phyloP scores from a whole-genome alignment of 1,284 basidiomycete genomes.

The Thecaphora thlaspeos region DNA sequence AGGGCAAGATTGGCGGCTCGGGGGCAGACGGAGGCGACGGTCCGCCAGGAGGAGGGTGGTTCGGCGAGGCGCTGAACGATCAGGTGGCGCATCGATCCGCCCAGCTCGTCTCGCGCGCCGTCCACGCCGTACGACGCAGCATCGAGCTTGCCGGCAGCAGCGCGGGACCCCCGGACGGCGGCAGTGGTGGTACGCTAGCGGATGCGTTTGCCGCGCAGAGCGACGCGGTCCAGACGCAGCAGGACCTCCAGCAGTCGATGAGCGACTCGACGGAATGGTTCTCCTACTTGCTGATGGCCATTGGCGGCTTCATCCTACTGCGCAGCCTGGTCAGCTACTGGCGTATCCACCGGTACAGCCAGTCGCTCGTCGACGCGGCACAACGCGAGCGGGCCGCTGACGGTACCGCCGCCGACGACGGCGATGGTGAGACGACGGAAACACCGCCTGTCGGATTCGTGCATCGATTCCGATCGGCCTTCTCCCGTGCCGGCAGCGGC shows the following conservation, averaged over 20 bases:
- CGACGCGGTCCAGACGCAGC: constrained; percentile 59
- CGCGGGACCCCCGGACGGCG: constrained; percentile 2
- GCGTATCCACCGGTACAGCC: constrained; percentile 47
- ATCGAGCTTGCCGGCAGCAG: constrained; percentile 7
- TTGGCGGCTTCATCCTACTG: constrained; percentile 77
- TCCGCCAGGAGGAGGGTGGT: constrained; percentile 54
- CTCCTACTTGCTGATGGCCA: constrained; percentile 82
- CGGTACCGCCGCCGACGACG: constrained; percentile 5
- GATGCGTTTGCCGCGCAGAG: constrained; percentile 55
- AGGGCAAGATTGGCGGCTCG: constrained; percentile 47
- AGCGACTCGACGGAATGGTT: constrained; percentile 72
- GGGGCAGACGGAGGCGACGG: too few species aligned
- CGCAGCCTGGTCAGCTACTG: constrained; percentile 77
- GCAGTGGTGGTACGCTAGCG: constrained; percentile 29
- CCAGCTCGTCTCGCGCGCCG: not conserved
- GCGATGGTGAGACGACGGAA: not conserved
- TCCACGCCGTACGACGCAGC: not conserved
- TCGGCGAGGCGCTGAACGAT: constrained; percentile 22
- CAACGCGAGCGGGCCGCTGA: constrained; percentile 26
- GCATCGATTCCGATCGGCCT: constrained; percentile 17
- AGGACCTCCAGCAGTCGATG: constrained; percentile 57
- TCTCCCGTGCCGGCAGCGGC: constrained; percentile 6
- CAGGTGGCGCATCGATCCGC: not conserved
- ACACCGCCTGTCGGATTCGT: constrained; percentile 29
- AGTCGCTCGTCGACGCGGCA: constrained; percentile 41